Base-by-base conservation (phyloP, 2,329 filamentous ascomycete genomes). In the Colletotrichum sp. region DNA sequence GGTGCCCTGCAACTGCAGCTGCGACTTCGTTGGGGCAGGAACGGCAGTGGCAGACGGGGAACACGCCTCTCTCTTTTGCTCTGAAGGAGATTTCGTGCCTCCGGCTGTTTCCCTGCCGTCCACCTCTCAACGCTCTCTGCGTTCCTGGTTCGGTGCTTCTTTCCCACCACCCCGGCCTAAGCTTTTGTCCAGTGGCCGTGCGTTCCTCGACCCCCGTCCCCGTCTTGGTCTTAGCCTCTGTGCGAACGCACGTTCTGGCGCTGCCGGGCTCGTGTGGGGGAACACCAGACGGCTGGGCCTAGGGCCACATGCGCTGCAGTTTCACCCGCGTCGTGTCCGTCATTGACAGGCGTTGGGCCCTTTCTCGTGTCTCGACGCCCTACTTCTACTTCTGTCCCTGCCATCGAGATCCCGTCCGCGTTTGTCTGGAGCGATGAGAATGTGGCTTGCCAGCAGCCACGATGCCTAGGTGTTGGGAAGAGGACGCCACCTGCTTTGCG, bases 221-320 rank as follows among this genome's bases (percentile, higher is more conserved):
- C 67, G 60, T 48, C 68, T 18, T 72, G 52, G 36, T 64, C 69
- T 30, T 75, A 55, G 68, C 72, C 57, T 75, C 26, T 66, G 68
- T 66, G 68, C 21, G 57, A 65, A n/a, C 64, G 74, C 70, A 76
- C 74, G 74, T 76, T 61, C 74, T 76, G 70, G 74, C 48, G 74
- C 36, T 32, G 36, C 63, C 70, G 74, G 74, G 64, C 74, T 69
- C 68, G 16, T 76, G 70, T 76, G 70, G 74, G 72, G 74, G 70
- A 73, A 52, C 69, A 36, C 72, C 69, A 75, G 63, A 64, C 39
- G 63, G 61, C 68, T 72, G 68, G 63, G 64, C 70, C 21, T 59
- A 59, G 21, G 21, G 21, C 21, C 55, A 59, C 21, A 24, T 59
- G 43, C 55, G 13, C 55, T 48, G 34, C 65, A 34, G 65, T 68